Percentiles rank a stretch among this genome's conserved stretches.
Conservation (phyloP, 371 early-diverging fungal genomes). For the Smittium mucronatum region DNA sequence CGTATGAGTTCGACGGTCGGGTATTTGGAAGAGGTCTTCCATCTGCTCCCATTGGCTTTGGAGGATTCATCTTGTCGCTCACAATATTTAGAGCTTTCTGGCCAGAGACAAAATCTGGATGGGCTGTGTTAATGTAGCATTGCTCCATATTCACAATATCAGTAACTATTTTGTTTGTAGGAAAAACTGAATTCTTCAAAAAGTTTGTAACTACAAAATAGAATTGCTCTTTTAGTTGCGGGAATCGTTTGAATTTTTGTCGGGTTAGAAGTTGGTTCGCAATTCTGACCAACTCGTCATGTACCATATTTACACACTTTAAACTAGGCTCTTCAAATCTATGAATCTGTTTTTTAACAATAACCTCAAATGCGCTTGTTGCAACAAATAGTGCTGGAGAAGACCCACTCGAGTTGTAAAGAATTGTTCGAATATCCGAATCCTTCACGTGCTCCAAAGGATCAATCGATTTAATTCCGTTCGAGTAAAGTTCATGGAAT, state of each 20-base stretch:
- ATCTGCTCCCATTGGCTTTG: conserved; percentile 44
- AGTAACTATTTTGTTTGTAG: conserved; percentile 87
- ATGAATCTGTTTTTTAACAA: conserved; percentile 93
- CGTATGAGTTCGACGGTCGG: conserved; percentile 28
- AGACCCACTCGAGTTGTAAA: conserved; percentile 96
- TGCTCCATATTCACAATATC: conserved; percentile 88
- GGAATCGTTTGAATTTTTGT: conserved; percentile 90
- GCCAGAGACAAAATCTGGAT: conserved; percentile 95
- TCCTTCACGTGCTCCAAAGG: conserved; percentile 96
- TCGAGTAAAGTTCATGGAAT: conserved; percentile 92
- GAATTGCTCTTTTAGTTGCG: conserved; percentile 78
- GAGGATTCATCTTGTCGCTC: conserved; percentile 62
- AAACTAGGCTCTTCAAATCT: conserved; percentile 92
- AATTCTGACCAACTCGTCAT: conserved; percentile 92
- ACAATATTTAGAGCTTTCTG: conserved; percentile 91
- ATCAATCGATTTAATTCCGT: conserved; percentile 83
- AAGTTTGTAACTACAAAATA: conserved; percentile 80
- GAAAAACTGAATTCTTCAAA: conserved; percentile 72
- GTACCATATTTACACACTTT: conserved; percentile 84
- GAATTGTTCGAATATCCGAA: conserved; percentile 90
- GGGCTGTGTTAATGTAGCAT: conserved; percentile 95
- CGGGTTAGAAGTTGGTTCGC: conserved; percentile 77
- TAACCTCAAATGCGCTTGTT: conserved; percentile 93
- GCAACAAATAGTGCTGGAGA: conserved; percentile 93
- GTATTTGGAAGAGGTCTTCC: conserved; percentile 10